Conservation (phyloP, 768 basidiomycete genomes). For the Xerocomus potaroensis region DNA sequence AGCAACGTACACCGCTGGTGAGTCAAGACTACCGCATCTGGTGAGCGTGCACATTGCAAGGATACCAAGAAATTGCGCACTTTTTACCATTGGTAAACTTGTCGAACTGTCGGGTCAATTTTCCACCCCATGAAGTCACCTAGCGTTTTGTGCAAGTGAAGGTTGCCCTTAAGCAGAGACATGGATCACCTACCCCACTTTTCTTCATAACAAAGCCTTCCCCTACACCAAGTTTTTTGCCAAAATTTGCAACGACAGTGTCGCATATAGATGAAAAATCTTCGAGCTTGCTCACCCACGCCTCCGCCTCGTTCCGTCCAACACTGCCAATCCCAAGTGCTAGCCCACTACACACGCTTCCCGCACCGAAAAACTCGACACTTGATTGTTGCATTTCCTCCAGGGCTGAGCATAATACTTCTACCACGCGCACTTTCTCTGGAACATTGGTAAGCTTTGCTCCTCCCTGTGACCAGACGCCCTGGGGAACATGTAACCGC, state of each 20-base stretch:
- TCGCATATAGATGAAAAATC: conserved; percentile 79
- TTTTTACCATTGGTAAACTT: conserved; percentile 89
- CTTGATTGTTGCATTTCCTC: conserved; percentile 74
- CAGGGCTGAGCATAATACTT: conserved; percentile 71
- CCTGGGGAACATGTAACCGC: conserved; percentile 80
- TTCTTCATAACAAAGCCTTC: conserved; percentile 86
- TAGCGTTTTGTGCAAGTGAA: conserved; percentile 20
- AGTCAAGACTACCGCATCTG: conserved; percentile 62
- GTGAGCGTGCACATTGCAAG: conserved; percentile 10
- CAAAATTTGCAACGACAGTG: conserved; percentile 73
- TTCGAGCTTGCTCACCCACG: conserved; percentile 73
- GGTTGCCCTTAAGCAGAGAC: background rate
- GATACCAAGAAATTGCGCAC: conserved; percentile 39
- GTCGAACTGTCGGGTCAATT: conserved; percentile 70
- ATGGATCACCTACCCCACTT: conserved; percentile 45
- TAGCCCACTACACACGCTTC: conserved; percentile 71
- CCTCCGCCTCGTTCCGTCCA: conserved; percentile 72
- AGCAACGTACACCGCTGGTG: conserved; percentile 78
- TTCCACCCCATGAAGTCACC: conserved; percentile 67
- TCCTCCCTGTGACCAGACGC: conserved; percentile 89
- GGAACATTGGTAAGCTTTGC: conserved; percentile 77
- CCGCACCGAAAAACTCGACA: conserved; percentile 71
- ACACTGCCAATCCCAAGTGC: conserved; percentile 73
- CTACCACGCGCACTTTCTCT: conserved; percentile 84
- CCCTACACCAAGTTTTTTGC: conserved; percentile 84